These are phyloP conservation scores for Gautieria morchelliformis DNA, from an alignment of 768 basidiomycete species.

Conservation along the genomic window DNA sequence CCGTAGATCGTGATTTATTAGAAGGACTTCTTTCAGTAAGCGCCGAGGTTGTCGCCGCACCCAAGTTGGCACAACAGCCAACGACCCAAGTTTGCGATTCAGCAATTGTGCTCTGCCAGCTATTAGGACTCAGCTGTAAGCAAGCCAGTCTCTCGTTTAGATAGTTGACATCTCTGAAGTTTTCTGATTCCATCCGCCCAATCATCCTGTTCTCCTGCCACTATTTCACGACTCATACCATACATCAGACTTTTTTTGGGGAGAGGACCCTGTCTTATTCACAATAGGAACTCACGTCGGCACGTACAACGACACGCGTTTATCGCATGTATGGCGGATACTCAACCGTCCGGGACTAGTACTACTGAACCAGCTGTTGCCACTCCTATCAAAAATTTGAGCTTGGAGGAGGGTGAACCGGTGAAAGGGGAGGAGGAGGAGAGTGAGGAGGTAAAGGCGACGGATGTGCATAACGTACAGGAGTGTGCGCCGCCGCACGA, in stretches of 20 bases:
- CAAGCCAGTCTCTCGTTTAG: background rate
- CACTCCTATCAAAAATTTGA: background rate
- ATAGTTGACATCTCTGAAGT: background rate
- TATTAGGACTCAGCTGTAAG: background rate
- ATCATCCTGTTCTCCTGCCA: background rate
- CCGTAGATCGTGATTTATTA: background rate
- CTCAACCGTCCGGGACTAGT: slow-evolving; percentile 6
- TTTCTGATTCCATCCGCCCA: background rate
- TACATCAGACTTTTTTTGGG: background rate
- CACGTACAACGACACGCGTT: slow-evolving; percentile 1
- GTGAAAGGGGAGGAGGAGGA: background rate
- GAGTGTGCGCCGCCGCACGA: background rate
- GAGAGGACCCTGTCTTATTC: background rate
- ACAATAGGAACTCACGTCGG: background rate
- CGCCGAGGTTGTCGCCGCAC: background rate
- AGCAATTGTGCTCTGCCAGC: background rate
- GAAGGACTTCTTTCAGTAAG: background rate
- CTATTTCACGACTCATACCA: background rate
- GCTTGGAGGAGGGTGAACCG: background rate
- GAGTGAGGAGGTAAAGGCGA: background rate
- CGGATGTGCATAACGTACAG: background rate
- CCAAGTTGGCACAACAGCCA: background rate
- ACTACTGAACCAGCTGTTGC: slow-evolving; percentile 1
- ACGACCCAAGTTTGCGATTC: background rate
- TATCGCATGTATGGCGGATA: slow-evolving; percentile 9